phyloP scores from a whole-genome alignment of 2,329 filamentous ascomycete species.

The Phaeosphaeria sp. region DNA sequence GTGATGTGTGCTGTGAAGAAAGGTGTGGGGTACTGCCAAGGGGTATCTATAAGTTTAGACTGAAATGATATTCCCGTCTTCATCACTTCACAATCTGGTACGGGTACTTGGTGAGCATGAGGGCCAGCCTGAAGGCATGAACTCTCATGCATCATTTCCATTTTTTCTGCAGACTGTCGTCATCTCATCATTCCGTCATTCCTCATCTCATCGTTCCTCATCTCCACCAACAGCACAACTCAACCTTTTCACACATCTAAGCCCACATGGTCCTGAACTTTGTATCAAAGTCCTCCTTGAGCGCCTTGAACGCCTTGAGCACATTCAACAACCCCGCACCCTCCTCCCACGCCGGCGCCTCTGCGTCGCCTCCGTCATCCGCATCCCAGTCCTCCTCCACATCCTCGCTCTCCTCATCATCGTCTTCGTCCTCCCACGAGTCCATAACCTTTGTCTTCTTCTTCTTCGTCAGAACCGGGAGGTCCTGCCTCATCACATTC shows the following conservation, averaged over 20 bases:
- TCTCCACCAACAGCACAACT: no score
- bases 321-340: slow-evolving; percentile 62
- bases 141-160: not conserved
- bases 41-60: no score
- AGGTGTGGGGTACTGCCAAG: no score
- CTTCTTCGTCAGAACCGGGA: slow-evolving; percentile 48
- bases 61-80: no score
- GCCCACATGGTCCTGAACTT: slow-evolving; percentile 70
- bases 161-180: no score
- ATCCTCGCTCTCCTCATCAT: slow-evolving; percentile 49
- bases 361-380: slow-evolving; percentile 27
- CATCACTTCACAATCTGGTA: no score
- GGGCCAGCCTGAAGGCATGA: not conserved
- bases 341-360: slow-evolving; percentile 50
- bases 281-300: slow-evolving; percentile 66
- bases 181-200: not conserved
- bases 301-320: slow-evolving; percentile 62
- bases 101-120: not conserved
- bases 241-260: slow-evolving; percentile 44
- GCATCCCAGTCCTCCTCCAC: slow-evolving; percentile 44
- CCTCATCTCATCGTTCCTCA: not conserved
- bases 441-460: slow-evolving; percentile 46
- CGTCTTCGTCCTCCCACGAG: slow-evolving; percentile 49
- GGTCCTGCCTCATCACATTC: slow-evolving; percentile 33
- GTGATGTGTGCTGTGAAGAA: not conserved